Base-by-base conservation (phyloP, 768 basidiomycete species). In the Boletus edulis region DNA sequence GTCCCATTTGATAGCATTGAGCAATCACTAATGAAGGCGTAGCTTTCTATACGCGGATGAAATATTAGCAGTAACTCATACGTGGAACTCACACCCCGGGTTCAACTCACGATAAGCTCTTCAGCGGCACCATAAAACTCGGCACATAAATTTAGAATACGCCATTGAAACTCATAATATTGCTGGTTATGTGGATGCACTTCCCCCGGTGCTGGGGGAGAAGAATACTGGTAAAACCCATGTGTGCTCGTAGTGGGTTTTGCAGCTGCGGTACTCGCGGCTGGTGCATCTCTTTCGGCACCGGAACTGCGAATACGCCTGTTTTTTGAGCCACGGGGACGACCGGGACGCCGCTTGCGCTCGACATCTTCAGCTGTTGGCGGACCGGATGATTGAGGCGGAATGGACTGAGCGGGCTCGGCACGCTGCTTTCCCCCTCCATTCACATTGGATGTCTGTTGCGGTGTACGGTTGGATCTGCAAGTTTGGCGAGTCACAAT, bases 151-250 rank as follows among this genome's bases (percentile, higher is more conserved):
- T 89, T 89, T 54, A 91, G 69, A 39, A 90, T 82, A 51, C 88
- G 83, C 89, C 89, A 91, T 67, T 91, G 89, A 64, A 91, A 91
- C 65, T 91, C 88, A 69, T 89, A 89, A 68, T 89, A 91, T 63
- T 85, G 83, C 58, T 89, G 85, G 66, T 88, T 88, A 59, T 85
- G 82, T 3, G 83, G 75, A 53, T 80, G 81, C 24, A 84, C 74
- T 43, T 76, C 77, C 13, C 80, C 73, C 24, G 78, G 69, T 29
- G 73, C 70, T 44, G 78, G 73, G 29, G 75, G 71, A 46, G 68
- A 68, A 40, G 72, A 69, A 44, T 76, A 73, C 55, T 79, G 73
- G 61, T 81, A 78, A 64, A 81, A 80, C 47, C 71, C 72, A 37
- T 73, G 62, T 40, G 77, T 73, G 42, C 71, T 63, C 41, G 62